These are phyloP conservation scores for Talaromyces borbonicus DNA, from an alignment of 495 filamentous ascomycete genomes.

Conservation along the genomic window DNA sequence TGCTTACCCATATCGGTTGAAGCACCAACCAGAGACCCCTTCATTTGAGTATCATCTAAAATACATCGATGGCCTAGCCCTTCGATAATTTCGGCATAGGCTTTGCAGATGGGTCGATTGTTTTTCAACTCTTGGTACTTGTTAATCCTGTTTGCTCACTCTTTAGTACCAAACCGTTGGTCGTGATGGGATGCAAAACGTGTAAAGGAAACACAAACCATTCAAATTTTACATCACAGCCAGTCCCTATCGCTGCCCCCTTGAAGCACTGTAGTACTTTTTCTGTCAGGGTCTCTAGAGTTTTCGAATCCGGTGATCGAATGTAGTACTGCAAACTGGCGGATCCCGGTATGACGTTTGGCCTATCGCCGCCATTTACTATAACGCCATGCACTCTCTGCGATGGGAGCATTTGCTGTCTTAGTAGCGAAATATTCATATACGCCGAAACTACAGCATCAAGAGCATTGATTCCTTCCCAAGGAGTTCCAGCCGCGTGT, in stretches of 20 bases:
- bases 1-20: slow-evolving; percentile 33
- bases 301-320: slow-evolving; percentile 32
- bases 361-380: slow-evolving; percentile 32
- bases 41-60: slow-evolving; percentile 30
- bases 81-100: slow-evolving; percentile 41
- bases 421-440: slow-evolving; percentile 47
- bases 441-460: slow-evolving; percentile 54
- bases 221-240: slow-evolving; percentile 39
- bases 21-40: slow-evolving; percentile 16
- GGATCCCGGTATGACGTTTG: slow-evolving; percentile 46
- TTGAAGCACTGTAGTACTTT: slow-evolving; percentile 46
- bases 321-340: slow-evolving; percentile 48
- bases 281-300: slow-evolving; percentile 36
- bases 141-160: slow-evolving; percentile 27
- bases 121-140: slow-evolving; percentile 45
- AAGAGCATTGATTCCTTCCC: slow-evolving; percentile 55
- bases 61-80: slow-evolving; percentile 31
- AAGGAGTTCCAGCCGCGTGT: slow-evolving; percentile 49
- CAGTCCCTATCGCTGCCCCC: slow-evolving; percentile 45
- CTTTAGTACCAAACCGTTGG: not conserved
- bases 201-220: slow-evolving; percentile 15
- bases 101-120: slow-evolving; percentile 37
- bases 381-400: slow-evolving; percentile 39
- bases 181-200: not conserved
- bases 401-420: slow-evolving; percentile 45